Evolutionary conservation across 805 yeast species (phyloP), one percentile per base, ranked within the genome.

Genomic region (Pichia membranifaciens): DNA sequence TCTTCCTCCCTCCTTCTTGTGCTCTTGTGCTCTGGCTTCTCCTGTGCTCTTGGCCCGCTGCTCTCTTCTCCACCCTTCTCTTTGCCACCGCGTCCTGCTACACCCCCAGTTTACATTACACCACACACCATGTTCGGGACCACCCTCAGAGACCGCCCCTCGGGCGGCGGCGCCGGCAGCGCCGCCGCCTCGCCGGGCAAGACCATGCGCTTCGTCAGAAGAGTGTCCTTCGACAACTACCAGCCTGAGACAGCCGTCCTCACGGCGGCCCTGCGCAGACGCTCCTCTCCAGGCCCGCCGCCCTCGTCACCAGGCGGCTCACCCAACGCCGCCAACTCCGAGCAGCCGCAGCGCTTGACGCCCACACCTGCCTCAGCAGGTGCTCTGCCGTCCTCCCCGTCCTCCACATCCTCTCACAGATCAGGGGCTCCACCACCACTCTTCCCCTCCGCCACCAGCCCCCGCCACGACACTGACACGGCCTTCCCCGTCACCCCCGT

Each of bases 191-290:
- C 29, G 10, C 10, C 29, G 10, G 29, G 10, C 29, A 25, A 7
- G 10, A 25, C 29, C 10, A 25, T 8, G 29, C 16, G 2, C 34
- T 51, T 51, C 36, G 34, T 35, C 23, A 46, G 47, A 20, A 45
- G 51, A 3, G 57, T 54, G 17, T 52, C 56, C 12, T 54, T 54
- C 21, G 51, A 54, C 29, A 48, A 54, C 39, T 54, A 48, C 39
- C 20, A 44, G 9, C 54, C 54, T 72, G 25, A 59, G 74, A 38
- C 73, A 73, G 29, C 29, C 10, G n/a, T 13, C 6, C 2, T 35
- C 10, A 9, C 37, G 20, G 18, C 38, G 6, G 29, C 29, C 10
- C 10, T 9, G 20, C 37, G 10, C 5, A 18, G 38, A 16, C 23
- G 22, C 38, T 13, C 7, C 15, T 34, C 37, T 10, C 10, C 10